Evolutionary conservation across 2,329 filamentous ascomycete genomes (phyloP), one percentile per base, ranked within the genome.

Genomic region (Monilinia aucupariae): DNA sequence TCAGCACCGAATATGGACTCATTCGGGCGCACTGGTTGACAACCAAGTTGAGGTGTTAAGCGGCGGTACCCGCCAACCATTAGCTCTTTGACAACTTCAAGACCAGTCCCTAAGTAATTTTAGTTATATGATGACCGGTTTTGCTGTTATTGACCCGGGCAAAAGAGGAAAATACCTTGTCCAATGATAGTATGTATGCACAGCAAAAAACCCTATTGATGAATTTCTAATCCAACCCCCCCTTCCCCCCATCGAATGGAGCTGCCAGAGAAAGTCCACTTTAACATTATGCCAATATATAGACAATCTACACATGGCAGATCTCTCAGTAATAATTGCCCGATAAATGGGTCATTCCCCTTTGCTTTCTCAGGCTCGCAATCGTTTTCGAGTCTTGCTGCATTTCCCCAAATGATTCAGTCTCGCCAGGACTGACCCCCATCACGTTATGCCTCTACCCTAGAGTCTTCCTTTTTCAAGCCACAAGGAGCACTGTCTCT

Each of bases 271-370:
- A 48, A 49, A 62, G 51, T 43, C 60, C 60, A 58, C 51, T 45
- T 30, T 6, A 3, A 56, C 30, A 25, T 49, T 30, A 32, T 47
- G 25, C n/a, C 50, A 62, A 56, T 56, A 62, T 61, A 61, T 32
- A 58, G 41, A 32, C 43, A 62, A 56, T 56, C 51, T 47, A 58
- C 37, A 51, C 43, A 49, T 45, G 53, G 51, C 43, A 56, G 60
- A 62, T 62, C 60, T 62, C 60, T 32, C n/a, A 34, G 49, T 39
- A 55, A 62, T 56, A 62, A 62, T 62, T 49, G 48, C 60, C 60
- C 51, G 56, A 49, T 58, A 56, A 55, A 56, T 62, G 60, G 60
- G 41, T 56, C 60, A 48, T 58, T 34, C 30, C 34, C 34, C 30
- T 47, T 48, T 25, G 30, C 34, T 56, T 34, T 41, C 41, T 37